These are phyloP conservation scores for Pyrenopolyporus hunteri DNA, from an alignment of 495 filamentous ascomycete genomes.

Conservation along the genomic window DNA sequence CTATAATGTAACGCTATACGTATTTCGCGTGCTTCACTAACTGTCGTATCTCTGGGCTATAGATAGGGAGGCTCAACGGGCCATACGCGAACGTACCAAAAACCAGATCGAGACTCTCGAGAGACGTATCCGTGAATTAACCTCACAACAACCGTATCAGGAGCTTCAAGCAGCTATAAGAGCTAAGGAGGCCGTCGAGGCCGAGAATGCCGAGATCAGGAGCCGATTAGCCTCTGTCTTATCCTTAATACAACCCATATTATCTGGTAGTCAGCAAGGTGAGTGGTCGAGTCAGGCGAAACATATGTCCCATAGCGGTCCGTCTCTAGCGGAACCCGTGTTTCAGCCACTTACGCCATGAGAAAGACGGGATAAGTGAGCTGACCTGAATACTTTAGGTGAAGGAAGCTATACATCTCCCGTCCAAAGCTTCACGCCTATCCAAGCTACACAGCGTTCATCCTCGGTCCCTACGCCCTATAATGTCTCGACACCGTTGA, in stretches of 20 bases:
- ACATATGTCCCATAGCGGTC: constrained; percentile 16
- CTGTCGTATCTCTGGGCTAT: background rate
- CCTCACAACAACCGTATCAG: constrained; percentile 76
- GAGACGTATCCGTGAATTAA: constrained; percentile 50
- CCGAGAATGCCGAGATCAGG: constrained; percentile 74
- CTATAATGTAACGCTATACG: background rate
- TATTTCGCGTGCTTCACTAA: constrained; percentile 1
- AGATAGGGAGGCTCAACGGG: constrained; percentile 82
- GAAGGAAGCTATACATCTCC: constrained; percentile 34
- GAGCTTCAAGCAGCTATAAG: constrained; percentile 73
- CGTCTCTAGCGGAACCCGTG: background rate
- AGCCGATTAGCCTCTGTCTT: constrained; percentile 64
- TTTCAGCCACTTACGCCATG: constrained; percentile 9
- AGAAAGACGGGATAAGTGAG: constrained; percentile 18
- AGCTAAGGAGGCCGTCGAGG: constrained; percentile 71
- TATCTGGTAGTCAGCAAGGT: constrained; percentile 33
- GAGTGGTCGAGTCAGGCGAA: constrained; percentile 36
- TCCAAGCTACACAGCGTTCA: constrained; percentile 25
- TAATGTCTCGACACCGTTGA: constrained; percentile 45
- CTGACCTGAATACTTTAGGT: constrained; percentile 10
- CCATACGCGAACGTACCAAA: constrained; percentile 79
- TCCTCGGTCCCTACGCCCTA: constrained; percentile 33
- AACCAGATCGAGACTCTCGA: constrained; percentile 71
- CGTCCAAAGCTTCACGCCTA: constrained; percentile 21
- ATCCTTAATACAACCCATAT: constrained; percentile 68